Conservation (phyloP, 768 basidiomycete genomes). For the Paxillus involutus region DNA sequence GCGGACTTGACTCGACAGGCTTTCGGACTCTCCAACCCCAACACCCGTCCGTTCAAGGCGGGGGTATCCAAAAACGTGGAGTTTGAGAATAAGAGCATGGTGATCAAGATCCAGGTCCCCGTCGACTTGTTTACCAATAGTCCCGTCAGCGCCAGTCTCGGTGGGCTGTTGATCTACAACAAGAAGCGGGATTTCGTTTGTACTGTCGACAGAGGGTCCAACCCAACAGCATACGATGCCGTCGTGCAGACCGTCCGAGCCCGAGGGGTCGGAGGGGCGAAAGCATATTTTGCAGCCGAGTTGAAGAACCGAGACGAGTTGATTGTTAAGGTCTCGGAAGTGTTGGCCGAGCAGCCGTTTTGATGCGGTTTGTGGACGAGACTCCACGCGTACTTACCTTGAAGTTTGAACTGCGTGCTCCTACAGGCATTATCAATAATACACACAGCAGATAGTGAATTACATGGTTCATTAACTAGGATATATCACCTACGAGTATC, state of each 20-base stretch:
- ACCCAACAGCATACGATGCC: slow-evolving; percentile 38
- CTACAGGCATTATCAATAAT: not conserved
- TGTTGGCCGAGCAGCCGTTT: slow-evolving; percentile 58
- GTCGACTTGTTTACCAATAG: slow-evolving; percentile 9
- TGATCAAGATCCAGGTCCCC: slow-evolving; percentile 58
- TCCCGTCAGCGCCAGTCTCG: slow-evolving; percentile 10
- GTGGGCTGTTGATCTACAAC: slow-evolving; percentile 45
- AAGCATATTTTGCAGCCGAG: slow-evolving; percentile 58
- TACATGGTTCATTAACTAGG: not conserved
- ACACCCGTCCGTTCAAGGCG: slow-evolving; percentile 17
- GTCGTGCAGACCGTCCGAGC: slow-evolving; percentile 38
- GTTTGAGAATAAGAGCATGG: slow-evolving; percentile 37
- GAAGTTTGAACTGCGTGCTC: not conserved
- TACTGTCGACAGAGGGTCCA: slow-evolving; percentile 32
- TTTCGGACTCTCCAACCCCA: slow-evolving; percentile 27
- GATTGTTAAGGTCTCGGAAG: slow-evolving; percentile 50
- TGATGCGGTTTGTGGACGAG: slow-evolving; percentile 15
- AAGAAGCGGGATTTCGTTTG: slow-evolving; percentile 57
- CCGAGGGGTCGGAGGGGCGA: slow-evolving; percentile 43
- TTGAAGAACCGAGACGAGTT: slow-evolving; percentile 46
- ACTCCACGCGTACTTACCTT: too few species aligned
- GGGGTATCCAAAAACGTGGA: slow-evolving; percentile 22
- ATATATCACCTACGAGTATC: not conserved
- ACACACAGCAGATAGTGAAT: not conserved
- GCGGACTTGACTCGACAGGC: slow-evolving; percentile 30